Evolutionary conservation across 176 grass and related monocot genomes (phyloP), one percentile per base, ranked within the genome.

Genomic region (Miscanthus lutarioriparius): DNA sequence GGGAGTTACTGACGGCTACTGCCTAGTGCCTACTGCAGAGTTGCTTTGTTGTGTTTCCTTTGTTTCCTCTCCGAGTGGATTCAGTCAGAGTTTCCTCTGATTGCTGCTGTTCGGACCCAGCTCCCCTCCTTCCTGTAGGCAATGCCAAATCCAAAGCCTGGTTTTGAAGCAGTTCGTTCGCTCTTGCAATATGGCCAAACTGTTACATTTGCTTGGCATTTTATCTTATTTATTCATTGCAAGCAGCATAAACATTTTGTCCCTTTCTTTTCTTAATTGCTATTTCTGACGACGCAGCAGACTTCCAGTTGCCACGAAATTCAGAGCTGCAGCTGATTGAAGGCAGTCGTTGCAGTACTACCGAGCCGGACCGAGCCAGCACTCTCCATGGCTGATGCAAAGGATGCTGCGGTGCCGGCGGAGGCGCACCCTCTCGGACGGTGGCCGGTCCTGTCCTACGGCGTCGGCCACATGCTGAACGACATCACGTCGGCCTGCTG

Each of bases 401-500:
- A 90, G 58, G n/a, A 62, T 1, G 58, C 4, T 2, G n/a, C 58
- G n/a, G n/a, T 26, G 23, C 0, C n/a, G n/a, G 58, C n/a, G 58
- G 58, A 87, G 25, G 74, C 79, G 8, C 49, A 70, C 35, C 84
- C 84, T 15, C 73, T 94, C 0, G 84, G 87, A 70, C 85, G 92
- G 85, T 91, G 82, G 71, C 77, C 92, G 25, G 47, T 88, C 41
- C 81, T 91, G 26, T 94, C 89, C 1, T 94, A 94, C 75, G 92
- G 92, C 73, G 86, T 84, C 39, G 92, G 92, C 7, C 92, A 94
- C 89, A 94, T 94, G 92, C 84, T 94, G 6, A 94, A 94, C 53
- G 92, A 94, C 77, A 89, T 94, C 84, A 94, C 92, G 13, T 91
- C 92, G 22, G 92, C 92, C 15, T 94, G 92, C 79, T 94, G 92